Base-by-base conservation (phyloP, 345 rosid species). In the Sisymbrium altissimum region DNA sequence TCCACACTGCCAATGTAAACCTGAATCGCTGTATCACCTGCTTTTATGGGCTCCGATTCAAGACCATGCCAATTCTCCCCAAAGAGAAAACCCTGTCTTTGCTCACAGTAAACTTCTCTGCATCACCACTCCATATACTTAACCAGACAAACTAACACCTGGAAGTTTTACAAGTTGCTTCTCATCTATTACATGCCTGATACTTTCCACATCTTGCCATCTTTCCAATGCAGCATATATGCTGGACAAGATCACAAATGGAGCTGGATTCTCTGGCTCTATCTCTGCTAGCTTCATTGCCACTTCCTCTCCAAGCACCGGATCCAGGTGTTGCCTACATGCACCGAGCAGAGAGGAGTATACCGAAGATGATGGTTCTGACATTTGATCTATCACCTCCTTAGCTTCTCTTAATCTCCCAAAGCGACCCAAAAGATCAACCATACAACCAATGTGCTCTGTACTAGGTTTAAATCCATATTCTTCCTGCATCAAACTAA, bases 341-440 rank as follows among this genome's bases (percentile, higher is more conserved):
- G 91, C 86, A 70, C 88, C 89, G 18, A 88, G 91, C 72, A 86
- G 56, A 30, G 91, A 88, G 50, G 84, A 63, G 73, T 78, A 86
- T 65, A 82, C 74, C 5, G 91, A 73, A 54, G 80, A 73, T 35
- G 94, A 73, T 65, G 81, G 81, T 44, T 83, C 83, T 13, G 84
- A 60, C 77, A 81, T 76, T 62, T 60, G 74, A 73, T 77, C 69
- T 75, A 83, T 49, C 18, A 88, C 68, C 50, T 81, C 75, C 66
- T 73, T 76, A 45, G 91, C 91, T 74, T 86, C 88, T 44, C 80
- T 77, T 69, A 88, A 78, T 76, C 76, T 82, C 39, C 91, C 91
- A 70, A 48, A 74, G 19, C 89, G 81, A 59, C 86, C 77, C 70
- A 86, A 76, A 72, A 86, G 86, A 77, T 88, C 94, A 67, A 85